Evolutionary conservation across 2,329 filamentous ascomycete species (phyloP), one percentile per base, ranked within the genome.

Genomic region (Aspergillus ochraceoroseus): DNA sequence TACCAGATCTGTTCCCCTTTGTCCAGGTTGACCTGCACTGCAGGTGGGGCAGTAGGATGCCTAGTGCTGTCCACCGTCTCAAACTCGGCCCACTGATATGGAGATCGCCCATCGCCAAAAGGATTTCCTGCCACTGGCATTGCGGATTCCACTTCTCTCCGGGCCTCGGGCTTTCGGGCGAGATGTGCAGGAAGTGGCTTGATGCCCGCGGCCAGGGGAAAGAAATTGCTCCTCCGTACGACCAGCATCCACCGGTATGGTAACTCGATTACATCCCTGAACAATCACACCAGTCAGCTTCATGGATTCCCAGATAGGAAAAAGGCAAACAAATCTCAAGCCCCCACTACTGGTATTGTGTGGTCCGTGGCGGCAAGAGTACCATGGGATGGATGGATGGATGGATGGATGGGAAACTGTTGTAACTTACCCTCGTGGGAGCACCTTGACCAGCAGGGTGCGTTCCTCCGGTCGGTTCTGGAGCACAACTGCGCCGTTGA

Each of bases 401-500:
- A 3, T 19, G 12, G 26, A 31, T 26, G 25, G 19, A n/a, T 19
- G 20, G 26, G 7, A 28, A 28, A 19, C n/a, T n/a, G n/a, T n/a
- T n/a, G 13, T 14, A 36, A 75, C 81, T 65, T 79, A 89, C 80
- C 86, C 85, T 62, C 84, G 82, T 23, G 92, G 90, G 52, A 96
- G 71, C 48, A 95, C 76, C 54, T 94, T 85, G 27, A 96, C 66
- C 18, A 95, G 71, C 14, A 94, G 66, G 41, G 75, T 84, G 59
- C 85, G 77, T 67, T 95, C 90, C 38, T 79, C 79, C 12, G 68
- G 69, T 44, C 85, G 74, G 52, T 95, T 96, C 66, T 95, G 86
- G 15, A 92, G 74, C 32, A 98, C 82, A 38, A 87, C 73, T 37
- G 88, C 92, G 25, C 88, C 92, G 65, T 94, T 94, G 28, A 96